Base-by-base conservation (phyloP, 2,329 filamentous ascomycete species). In the Aspergillus tanneri region DNA sequence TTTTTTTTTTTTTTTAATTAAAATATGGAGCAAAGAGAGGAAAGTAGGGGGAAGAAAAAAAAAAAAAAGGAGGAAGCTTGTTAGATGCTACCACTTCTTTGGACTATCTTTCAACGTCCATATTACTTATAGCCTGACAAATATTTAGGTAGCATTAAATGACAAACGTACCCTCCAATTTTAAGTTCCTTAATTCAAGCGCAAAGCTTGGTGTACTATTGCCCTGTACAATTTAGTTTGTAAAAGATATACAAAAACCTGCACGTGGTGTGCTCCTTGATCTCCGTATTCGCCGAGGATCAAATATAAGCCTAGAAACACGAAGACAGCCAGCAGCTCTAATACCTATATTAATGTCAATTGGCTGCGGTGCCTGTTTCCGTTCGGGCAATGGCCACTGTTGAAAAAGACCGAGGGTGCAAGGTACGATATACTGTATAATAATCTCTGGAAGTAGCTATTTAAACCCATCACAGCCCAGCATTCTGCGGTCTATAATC, bases 401-500 rank as follows among this genome's bases (percentile, higher is more conserved):
- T 57, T 39, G 66, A 64, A 36, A 68, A 61, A 45, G 70, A 72
- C 43, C 63, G 66, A 36, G 66, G 58, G 53, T 56, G 64, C 21
- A 72, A 72, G 68, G 71, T 72, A 48, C 30, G 56, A 44, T 39
- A 4, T 27, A 23, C 42, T 43, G 6, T 23, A 12, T 18, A n/a
- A 32, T 39, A 11, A 25, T 36, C 19, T 36, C 32, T 2, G 38
- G 23, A 39, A 41, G 59, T 65, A 50, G 64, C 51, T 79, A 78
- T 65, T 5, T 40, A 18, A 27, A 16, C 25, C 21, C 3, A 14
- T 10, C 28, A 7, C 22, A 85, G 72, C 88, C 91, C 38, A 96
- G 88, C 64, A 82, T 88, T 40, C 72, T 96, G 67, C 88, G 93
- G 59, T 96, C 90, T 50, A 88, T 97, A 61, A 78, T 97, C 61